A percentile compares a stretch with the other conserved stretches of the same genome.
Conservation (phyloP, 2,329 filamentous ascomycete species). For the Diaporthe sp. region DNA sequence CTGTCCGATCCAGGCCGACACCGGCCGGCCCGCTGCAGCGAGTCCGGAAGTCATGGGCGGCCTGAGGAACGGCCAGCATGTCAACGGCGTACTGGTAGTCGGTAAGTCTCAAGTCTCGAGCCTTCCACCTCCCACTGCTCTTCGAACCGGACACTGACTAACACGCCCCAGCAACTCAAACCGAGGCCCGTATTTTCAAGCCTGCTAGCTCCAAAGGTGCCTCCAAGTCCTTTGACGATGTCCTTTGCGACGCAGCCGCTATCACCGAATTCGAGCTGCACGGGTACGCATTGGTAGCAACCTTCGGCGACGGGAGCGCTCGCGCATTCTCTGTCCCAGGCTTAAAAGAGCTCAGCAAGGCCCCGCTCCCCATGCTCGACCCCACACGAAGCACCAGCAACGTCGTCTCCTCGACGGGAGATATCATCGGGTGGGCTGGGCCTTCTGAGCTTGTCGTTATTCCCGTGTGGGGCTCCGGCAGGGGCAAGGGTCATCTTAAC, state of each 20-base stretch:
- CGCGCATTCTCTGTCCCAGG: constrained; percentile 89
- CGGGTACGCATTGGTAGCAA: constrained; percentile 81
- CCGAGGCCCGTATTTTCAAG: constrained; percentile 87
- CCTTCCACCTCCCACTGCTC: too few species aligned
- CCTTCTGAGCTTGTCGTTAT: constrained; percentile 86
- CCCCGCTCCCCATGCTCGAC: constrained; percentile 77
- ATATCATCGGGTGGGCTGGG: constrained; percentile 88
- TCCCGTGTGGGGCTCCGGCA: constrained; percentile 85
- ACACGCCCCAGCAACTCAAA: constrained; percentile 64
- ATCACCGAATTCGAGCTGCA: constrained; percentile 80
- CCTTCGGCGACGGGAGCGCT: constrained; percentile 85
- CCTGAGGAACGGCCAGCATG: constrained; percentile 77
- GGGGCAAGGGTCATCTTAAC: constrained; percentile 62
- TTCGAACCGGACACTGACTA: constrained; percentile 36
- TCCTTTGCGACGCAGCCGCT: constrained; percentile 81
- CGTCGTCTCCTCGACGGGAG: constrained; percentile 79
- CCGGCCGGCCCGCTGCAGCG: constrained; percentile 79
- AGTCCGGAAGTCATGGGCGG: constrained; percentile 80
- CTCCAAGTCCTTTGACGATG: constrained; percentile 87
- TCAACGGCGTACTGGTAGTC: constrained; percentile 84
- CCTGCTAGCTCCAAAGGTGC: constrained; percentile 90
- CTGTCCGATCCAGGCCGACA: constrained; percentile 81
- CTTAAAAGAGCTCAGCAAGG: constrained; percentile 82
- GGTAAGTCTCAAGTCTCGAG: constrained; percentile 60
- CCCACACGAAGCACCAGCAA: constrained; percentile 76